A percentile compares a stretch with the other conserved stretches of the same genome.
Evolutionary conservation across 2,329 filamentous ascomycete genomes (phyloP).

Genomic region (Penicillium olsonii): DNA sequence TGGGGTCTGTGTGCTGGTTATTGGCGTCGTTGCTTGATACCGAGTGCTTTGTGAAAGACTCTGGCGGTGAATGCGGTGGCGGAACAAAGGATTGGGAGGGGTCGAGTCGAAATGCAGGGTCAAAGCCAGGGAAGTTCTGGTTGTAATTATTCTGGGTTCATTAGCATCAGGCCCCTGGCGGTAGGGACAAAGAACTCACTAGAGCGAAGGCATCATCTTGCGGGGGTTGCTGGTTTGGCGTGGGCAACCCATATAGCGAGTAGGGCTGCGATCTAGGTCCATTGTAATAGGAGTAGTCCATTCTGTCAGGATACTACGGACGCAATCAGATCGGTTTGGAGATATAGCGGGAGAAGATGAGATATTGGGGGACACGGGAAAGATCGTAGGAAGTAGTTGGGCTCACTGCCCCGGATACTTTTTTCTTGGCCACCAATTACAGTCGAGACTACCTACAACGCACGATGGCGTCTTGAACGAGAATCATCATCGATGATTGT

Average conservation of each 20-base stretch:
- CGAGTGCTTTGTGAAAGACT: constrained; percentile 37
- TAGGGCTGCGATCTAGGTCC: constrained; percentile 47
- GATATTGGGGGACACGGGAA: background rate
- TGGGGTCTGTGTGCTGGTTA: constrained; percentile 23
- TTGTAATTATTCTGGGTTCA: constrained; percentile 36
- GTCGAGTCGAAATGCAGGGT: constrained; percentile 41
- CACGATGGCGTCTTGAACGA: no score
- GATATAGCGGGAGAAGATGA: background rate
- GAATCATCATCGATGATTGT: no score
- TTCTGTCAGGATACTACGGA: constrained; percentile 27
- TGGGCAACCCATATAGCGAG: constrained; percentile 51
- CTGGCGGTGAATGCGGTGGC: constrained; percentile 37
- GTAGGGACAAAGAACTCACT: background rate
- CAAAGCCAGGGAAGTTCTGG: constrained; percentile 39
- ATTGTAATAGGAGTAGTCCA: constrained; percentile 61
- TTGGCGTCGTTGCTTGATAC: constrained; percentile 32
- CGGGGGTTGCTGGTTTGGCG: constrained; percentile 40
- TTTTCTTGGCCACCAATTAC: background rate
- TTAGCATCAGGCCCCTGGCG: background rate
- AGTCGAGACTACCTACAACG: background rate
- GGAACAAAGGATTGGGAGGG: constrained; percentile 32
- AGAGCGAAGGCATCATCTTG: constrained; percentile 39
- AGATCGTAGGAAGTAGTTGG: background rate
- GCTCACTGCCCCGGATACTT: background rate
- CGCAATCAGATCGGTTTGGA: background rate